Base-by-base conservation (phyloP, 805 yeast genomes). In the Sporopachydermia lactativora region DNA sequence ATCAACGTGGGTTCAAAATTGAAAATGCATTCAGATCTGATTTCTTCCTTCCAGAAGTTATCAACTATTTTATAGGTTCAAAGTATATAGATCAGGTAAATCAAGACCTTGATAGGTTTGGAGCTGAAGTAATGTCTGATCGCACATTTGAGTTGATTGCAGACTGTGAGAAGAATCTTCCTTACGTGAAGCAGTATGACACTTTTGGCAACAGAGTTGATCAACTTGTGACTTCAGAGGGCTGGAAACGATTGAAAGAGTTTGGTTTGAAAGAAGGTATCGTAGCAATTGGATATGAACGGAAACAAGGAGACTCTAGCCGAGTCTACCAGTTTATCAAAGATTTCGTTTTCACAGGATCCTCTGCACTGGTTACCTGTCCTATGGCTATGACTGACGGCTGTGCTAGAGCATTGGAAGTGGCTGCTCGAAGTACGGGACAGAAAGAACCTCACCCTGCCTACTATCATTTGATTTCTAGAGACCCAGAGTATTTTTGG, bases 311-410 rank as follows among this genome's bases (percentile, higher is more conserved):
- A 6, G 41, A 45, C 13, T 34, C 39, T 19, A 52, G 57, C 38
- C 43, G 59, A 15, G 37, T 51, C 3, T 47, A 51, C 5, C 50
- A 49, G 36, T 47, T 55, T 36, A 42, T 50, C 5, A 52, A 54
- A 37, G 40, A 50, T 37, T 51, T 42, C 38, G 39, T 55, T 15
- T 54, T 45, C 34, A 39, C 47, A n/a, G 54, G 57, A 1, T 53
- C 59, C 1, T 53, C 59, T 3, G 59, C 58, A 2, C 41, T 55
- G 15, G 54, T 50, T 18, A 39, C 53, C 15, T 54, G 59, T 37
- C 59, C 59, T 2, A 41, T 55, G 14, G 58, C 59, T n/a, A 54
- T 54, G 59, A 53, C 59, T 2, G 59, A 54, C 40, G 59, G 59
- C 5, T 53, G 54, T 28, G 59, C 59, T 1, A 44, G 55, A 4